Base-by-base conservation (phyloP, 2,329 filamentous ascomycete genomes). In the Venturia aucupariae region DNA sequence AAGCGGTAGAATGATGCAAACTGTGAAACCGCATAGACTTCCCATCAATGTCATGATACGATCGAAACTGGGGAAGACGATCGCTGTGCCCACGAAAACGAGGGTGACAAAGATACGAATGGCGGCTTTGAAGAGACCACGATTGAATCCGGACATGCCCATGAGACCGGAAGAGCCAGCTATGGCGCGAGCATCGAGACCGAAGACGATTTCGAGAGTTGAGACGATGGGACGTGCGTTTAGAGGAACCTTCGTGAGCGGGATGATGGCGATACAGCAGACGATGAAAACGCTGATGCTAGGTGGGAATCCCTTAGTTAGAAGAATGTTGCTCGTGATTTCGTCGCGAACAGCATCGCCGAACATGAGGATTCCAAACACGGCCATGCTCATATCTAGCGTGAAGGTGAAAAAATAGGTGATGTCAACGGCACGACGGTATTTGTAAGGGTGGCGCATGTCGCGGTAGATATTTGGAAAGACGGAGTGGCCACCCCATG, bases 281-380 rank as follows among this genome's bases (percentile, higher is more conserved):
- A 91, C 91, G 74, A 97, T 89, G 68, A 93, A 80, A 59, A 93
- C 77, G n/a, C 86, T 90, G 48, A 96, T 76, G 1, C 79, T 81
- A 15, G 83, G 78, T 0, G 93, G 90, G 72, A 96, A 97, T 63
- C 87, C 88, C 6, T 82, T 76, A 0, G 86, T 88, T 62, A 83
- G 80, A 68, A 97, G 84, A 66, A 99, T 88, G 76, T 96, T 97
- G 71, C 89, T 88, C 0, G 94, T 97, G 73, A 97, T 87, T 74
- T 95, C 91, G 68, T 96, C 92, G 65, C 83, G 84, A 63, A 96
- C 90, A n/a, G 79, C 82, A 69, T 96, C 90, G 66, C 93, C 93
- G 74, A 97, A 99, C 93, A 99, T 97, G 68, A 97, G 82, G 65
- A 94, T 84, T 46, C 94, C 93, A 13, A 90, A 84, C 55, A 94